Evolutionary conservation across 2,329 filamentous ascomycete genomes (phyloP).

Genomic region (Aspergillus niger): DNA sequence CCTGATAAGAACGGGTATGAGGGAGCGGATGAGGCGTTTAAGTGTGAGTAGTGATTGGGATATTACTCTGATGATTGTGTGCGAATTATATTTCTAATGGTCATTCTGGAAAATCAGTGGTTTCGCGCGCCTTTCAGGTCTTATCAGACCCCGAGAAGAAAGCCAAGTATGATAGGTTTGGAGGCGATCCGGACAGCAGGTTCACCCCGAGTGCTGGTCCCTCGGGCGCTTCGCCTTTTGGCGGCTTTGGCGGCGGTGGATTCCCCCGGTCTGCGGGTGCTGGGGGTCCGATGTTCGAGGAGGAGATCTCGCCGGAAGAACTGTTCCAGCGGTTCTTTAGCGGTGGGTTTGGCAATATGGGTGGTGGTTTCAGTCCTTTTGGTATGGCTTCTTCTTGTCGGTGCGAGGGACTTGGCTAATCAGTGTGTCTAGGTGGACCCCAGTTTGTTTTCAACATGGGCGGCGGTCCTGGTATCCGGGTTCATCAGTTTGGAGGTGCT

Average conservation of each 20-base stretch:
- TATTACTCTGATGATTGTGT: too few relatives aligned
- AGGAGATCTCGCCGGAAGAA: conserved; percentile 94
- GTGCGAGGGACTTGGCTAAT: conserved; percentile 12
- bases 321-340: conserved; percentile 97
- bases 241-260: conserved; percentile 50
- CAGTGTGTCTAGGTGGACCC: conserved; percentile 59
- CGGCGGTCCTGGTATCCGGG: conserved; percentile 84
- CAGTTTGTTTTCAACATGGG: conserved; percentile 96
- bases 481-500: conserved; percentile 90
- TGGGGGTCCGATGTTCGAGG: conserved; percentile 70
- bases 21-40: conserved; percentile 95
- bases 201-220: conserved; percentile 61
- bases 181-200: conserved; percentile 87
- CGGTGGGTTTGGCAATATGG: conserved; percentile 58
- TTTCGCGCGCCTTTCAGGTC: conserved; percentile 88
- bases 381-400: conserved; percentile 49
- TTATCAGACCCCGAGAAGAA: conserved; percentile 93
- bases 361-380: conserved; percentile 65
- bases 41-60: conserved; percentile 58
- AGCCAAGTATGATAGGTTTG: conserved; percentile 81
- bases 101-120: conserved; percentile 56
- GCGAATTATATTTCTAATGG: too few relatives aligned
- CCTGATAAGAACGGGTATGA: conserved; percentile 98
- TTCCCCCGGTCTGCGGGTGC: conserved; percentile 50
- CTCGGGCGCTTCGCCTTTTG: conserved; percentile 47